phyloP scores from a whole-genome alignment of 23 red algal species.

The Agarophyton chilense region DNA sequence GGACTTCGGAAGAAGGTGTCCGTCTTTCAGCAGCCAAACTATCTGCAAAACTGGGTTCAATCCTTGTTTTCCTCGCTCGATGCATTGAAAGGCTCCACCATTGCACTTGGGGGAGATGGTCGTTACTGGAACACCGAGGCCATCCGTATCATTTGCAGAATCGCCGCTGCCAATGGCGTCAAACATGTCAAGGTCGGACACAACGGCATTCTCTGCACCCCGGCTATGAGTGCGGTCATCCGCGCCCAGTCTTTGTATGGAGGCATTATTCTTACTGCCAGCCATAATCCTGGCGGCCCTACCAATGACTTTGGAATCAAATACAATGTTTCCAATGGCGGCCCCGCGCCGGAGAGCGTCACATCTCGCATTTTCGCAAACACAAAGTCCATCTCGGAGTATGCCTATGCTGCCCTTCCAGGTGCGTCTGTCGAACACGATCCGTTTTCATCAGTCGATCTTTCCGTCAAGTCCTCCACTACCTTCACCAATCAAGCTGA shows the following conservation, averaged over 20 bases:
- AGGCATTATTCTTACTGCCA: conserved; percentile 96
- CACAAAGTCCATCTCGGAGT: conserved; percentile 72
- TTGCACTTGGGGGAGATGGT: conserved; percentile 94
- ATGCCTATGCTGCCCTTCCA: conserved; percentile 51
- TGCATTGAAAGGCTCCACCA: conserved; percentile 61
- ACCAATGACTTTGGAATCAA: conserved; percentile 97
- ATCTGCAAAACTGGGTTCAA: conserved; percentile 94
- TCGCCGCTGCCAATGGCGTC: conserved; percentile 92
- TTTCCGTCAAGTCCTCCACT: conserved; percentile 33
- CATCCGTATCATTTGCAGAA: conserved; percentile 80
- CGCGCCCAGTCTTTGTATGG: conserved; percentile 64
- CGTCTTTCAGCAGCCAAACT: conserved; percentile 75
- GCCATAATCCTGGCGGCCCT: conserved; percentile 94
- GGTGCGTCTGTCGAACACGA: conserved; percentile 36
- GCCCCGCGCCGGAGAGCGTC: conserved; percentile 84
- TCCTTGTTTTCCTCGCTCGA: conserved; percentile 80
- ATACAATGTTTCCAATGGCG: conserved; percentile 89
- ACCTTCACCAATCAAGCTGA: conserved; percentile 28
- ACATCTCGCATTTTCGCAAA: conserved; percentile 79
- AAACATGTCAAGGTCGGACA: conserved; percentile 79
- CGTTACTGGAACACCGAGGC: conserved; percentile 90
- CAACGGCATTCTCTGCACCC: conserved; percentile 90
- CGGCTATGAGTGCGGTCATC: conserved; percentile 86
- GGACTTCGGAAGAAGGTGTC: conserved; percentile 88
- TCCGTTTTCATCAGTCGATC: conserved; percentile 65